phyloP scores from a whole-genome alignment of 305 asterid genomes.

The Stenogyne calaminthoides region DNA sequence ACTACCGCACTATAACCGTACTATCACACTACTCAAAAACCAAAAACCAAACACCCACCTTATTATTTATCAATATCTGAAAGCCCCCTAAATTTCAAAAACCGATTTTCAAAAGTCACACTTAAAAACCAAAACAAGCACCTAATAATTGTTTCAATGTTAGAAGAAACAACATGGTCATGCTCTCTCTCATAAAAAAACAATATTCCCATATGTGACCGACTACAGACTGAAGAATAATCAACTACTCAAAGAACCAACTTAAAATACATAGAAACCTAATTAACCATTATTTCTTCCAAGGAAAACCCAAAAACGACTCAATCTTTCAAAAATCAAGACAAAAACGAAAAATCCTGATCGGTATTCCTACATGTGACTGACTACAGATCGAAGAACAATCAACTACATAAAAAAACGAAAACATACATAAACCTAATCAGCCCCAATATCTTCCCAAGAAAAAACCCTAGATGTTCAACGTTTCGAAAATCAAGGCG shows the following conservation, averaged over 20 bases:
- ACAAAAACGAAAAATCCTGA: neutral
- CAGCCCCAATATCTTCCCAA: neutral
- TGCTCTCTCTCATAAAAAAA: neutral
- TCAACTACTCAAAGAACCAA: neutral
- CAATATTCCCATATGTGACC: neutral
- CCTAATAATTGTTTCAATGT: constrained; percentile 16
- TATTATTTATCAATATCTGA: no score
- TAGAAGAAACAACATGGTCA: neutral
- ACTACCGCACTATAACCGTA: no score
- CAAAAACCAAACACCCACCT: no score
- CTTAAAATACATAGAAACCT: neutral
- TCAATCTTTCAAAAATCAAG: neutral
- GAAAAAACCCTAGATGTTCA: constrained; percentile 16
- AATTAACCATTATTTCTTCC: neutral
- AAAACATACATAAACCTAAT: neutral
- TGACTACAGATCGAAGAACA: neutral
- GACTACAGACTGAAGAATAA: neutral
- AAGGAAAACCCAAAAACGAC: neutral
- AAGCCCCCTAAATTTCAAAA: no score
- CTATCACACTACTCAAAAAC: no score
- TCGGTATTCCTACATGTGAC: neutral
- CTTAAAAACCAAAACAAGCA: no score
- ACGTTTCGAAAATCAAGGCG: neutral
- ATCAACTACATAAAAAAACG: neutral
- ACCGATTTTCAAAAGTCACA: no score